These are phyloP conservation scores for Pichia sp. DNA, from an alignment of 1,139 yeast genomes.

Conservation along the genomic window DNA sequence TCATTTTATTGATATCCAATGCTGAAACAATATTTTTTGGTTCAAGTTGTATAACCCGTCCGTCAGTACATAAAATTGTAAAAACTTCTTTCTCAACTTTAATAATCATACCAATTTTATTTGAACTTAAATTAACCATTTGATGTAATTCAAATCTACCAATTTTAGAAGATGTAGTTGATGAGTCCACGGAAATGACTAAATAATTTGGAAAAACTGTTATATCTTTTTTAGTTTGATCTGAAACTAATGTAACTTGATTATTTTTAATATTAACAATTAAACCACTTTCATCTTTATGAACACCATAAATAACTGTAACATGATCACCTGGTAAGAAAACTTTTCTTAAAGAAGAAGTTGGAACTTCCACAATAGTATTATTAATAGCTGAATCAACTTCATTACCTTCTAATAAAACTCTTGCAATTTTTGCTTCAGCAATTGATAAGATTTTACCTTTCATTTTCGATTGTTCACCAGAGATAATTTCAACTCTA, in stretches of 20 bases:
- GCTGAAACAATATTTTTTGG: constrained; percentile 80
- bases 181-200: constrained; percentile 68
- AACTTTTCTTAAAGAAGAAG: constrained; percentile 73
- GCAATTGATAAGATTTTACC: constrained; percentile 73
- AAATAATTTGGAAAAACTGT: constrained; percentile 88
- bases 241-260: constrained; percentile 82
- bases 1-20: constrained; percentile 54
- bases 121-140: constrained; percentile 80
- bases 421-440: constrained; percentile 55
- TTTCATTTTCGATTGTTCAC: constrained; percentile 86
- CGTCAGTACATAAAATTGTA: constrained; percentile 78
- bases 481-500: constrained; percentile 81
- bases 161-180: constrained; percentile 51
- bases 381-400: constrained; percentile 37
- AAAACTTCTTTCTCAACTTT: constrained; percentile 84
- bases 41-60: constrained; percentile 62
- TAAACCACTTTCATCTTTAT: constrained; percentile 89
- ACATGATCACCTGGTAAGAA: constrained; percentile 94
- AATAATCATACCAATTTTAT: constrained; percentile 82
- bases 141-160: constrained; percentile 85
- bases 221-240: constrained; percentile 80
- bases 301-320: constrained; percentile 85
- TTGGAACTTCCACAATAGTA: constrained; percentile 62
- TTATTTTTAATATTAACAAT: constrained; percentile 79
- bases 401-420: constrained; percentile 44